A percentile compares a stretch with the other conserved stretches of the same genome.
Evolutionary conservation across 192 early-diverging fungal genomes (phyloP).

Genomic region (Anaeromyces robustus): DNA sequence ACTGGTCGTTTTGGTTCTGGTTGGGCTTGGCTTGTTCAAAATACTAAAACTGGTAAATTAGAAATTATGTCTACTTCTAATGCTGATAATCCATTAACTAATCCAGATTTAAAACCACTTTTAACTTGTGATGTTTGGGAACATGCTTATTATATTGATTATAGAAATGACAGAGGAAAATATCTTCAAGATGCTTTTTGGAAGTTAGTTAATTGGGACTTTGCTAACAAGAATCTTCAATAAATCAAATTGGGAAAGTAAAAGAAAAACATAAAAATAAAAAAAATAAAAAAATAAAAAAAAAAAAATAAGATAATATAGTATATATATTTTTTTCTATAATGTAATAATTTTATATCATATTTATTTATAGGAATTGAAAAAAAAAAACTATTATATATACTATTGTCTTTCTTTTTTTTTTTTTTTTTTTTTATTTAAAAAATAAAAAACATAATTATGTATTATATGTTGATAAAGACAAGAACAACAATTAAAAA

Average conservation of each 20-base stretch:
- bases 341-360: too few species aligned
- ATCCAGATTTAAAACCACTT: constrained; percentile 13
- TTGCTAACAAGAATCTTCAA: constrained; percentile 13
- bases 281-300: too few species aligned
- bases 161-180: constrained; percentile 12
- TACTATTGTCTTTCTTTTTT: too few species aligned
- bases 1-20: constrained; percentile 23
- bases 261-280: neutral
- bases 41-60: constrained; percentile 13
- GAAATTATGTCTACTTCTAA: constrained; percentile 22
- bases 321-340: too few species aligned
- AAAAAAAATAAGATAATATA: too few species aligned
- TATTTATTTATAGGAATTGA: too few species aligned
- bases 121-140: constrained; percentile 22
- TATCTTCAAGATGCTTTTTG: constrained; percentile 18
- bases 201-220: constrained; percentile 19
- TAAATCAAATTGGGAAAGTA: too few species aligned
- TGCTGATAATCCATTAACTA: constrained; percentile 12
- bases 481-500: too few species aligned
- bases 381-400: too few species aligned
- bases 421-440: too few species aligned
- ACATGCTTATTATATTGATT: constrained; percentile 24
- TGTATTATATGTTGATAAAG: too few species aligned
- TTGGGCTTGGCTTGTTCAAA: constrained; percentile 22
- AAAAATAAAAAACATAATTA: too few species aligned